These are phyloP conservation scores for Beauveria bassiana DNA, from an alignment of 2,329 filamentous ascomycete species.

Conservation along the genomic window DNA sequence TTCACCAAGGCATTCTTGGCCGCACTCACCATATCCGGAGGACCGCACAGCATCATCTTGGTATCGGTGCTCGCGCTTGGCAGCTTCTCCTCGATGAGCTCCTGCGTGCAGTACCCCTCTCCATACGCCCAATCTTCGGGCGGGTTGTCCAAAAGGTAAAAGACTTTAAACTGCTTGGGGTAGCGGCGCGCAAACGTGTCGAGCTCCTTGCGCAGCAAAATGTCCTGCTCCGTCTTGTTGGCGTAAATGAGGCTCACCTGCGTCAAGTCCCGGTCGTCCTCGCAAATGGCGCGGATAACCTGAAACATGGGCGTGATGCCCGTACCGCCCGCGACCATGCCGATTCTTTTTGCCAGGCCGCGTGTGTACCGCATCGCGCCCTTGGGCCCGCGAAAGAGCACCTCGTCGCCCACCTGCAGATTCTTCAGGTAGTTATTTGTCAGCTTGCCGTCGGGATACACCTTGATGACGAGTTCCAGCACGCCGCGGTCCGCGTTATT, in stretches of 20 bases:
- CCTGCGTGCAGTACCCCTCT: slow-evolving; percentile 42
- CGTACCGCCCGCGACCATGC: slow-evolving; percentile 45
- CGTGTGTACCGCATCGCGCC: slow-evolving; percentile 46
- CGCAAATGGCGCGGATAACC: slow-evolving; percentile 55
- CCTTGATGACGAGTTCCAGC: slow-evolving; percentile 43
- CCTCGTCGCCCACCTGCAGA: slow-evolving; percentile 39
- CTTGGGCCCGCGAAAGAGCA: slow-evolving; percentile 48
- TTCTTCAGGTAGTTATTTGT: slow-evolving; percentile 40
- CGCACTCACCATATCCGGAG: slow-evolving; percentile 51
- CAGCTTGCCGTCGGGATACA: slow-evolving; percentile 43
- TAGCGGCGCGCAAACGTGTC: slow-evolving; percentile 43
- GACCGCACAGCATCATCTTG: slow-evolving; percentile 37
- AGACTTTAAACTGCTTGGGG: slow-evolving; percentile 45
- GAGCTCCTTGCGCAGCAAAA: slow-evolving; percentile 48
- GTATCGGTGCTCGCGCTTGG: slow-evolving; percentile 34
- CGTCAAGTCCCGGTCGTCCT: slow-evolving; percentile 47
- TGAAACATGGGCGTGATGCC: slow-evolving; percentile 34
- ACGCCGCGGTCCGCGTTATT: slow-evolving; percentile 41
- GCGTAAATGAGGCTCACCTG: slow-evolving; percentile 51
- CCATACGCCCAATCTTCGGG: slow-evolving; percentile 39
- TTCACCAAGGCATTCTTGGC: slow-evolving; percentile 42
- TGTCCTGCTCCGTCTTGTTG: slow-evolving; percentile 51
- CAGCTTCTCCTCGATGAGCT: slow-evolving; percentile 41
- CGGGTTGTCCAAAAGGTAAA: slow-evolving; percentile 46
- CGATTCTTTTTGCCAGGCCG: slow-evolving; percentile 35